These are phyloP conservation scores for Amphichorda felina DNA, from an alignment of 2,329 filamentous ascomycete genomes.

Conservation along the genomic window DNA sequence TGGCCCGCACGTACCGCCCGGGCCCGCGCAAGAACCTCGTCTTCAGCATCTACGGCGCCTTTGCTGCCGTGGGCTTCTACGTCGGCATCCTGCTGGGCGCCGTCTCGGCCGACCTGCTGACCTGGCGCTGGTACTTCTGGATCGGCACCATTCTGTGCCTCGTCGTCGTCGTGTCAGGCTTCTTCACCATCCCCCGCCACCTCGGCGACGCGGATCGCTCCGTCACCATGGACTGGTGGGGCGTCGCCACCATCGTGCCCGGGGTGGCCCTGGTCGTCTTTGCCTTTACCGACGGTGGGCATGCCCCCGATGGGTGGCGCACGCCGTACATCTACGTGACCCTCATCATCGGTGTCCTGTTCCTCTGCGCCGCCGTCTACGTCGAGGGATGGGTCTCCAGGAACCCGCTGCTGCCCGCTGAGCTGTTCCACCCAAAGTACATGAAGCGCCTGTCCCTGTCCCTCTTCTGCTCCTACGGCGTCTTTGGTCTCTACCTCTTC, in stretches of 20 bases:
- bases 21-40: conserved; percentile 62
- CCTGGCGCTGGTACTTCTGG: conserved; percentile 62
- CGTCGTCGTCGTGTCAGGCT: conserved; percentile 31
- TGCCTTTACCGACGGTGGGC: conserved; percentile 60
- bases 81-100: conserved; percentile 57
- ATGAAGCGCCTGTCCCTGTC: conserved; percentile 52
- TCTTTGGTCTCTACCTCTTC: conserved; percentile 55
- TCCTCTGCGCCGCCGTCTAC: conserved; percentile 51
- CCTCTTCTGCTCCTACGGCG: conserved; percentile 57
- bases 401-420: conserved; percentile 57
- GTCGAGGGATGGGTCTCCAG: conserved; percentile 60
- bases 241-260: conserved; percentile 45
- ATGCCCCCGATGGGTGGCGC: conserved; percentile 58
- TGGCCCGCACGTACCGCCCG: conserved; percentile 57
- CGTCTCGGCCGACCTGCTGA: conserved; percentile 44
- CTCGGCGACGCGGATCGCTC: conserved; percentile 11
- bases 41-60: conserved; percentile 45
- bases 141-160: conserved; percentile 37
- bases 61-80: conserved; percentile 46
- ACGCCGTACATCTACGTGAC: conserved; percentile 61
- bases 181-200: conserved; percentile 25
- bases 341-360: conserved; percentile 48
- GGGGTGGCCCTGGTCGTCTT: conserved; percentile 62
- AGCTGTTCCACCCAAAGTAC: conserved; percentile 57
- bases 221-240: conserved; percentile 56